These are phyloP conservation scores for Phytophthora parvispora DNA, from an alignment of 352 stramenopile genomes.

Conservation along the genomic window DNA sequence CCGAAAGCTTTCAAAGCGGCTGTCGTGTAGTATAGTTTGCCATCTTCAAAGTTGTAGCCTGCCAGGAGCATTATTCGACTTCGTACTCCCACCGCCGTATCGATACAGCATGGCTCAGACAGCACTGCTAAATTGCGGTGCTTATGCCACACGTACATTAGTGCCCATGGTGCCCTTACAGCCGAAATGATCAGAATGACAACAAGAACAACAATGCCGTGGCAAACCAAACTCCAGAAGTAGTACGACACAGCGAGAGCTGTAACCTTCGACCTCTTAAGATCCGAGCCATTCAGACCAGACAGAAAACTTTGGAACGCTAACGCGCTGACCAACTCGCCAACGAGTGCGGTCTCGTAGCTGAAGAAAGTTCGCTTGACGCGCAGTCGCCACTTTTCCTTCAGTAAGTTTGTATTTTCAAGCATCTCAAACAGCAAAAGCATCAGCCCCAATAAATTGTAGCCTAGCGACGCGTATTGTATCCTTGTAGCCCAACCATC, in stretches of 20 bases:
- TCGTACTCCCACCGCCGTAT: background rate
- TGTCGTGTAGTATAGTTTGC: conserved; percentile 4
- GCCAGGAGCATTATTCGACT: conserved; percentile 6
- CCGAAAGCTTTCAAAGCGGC: conserved; percentile 12
- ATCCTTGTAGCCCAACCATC: conserved; percentile 1
- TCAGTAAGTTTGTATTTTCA: background rate
- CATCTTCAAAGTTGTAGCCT: conserved; percentile 3
- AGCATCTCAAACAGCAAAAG: conserved; percentile 15
- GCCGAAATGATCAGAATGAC: conserved; percentile 2
- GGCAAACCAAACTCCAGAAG: conserved; percentile 16
- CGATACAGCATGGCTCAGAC: conserved; percentile 12
- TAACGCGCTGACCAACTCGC: conserved; percentile 7
- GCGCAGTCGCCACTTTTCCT: conserved; percentile 9
- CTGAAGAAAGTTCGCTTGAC: conserved; percentile 15
- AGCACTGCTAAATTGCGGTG: conserved; percentile 1
- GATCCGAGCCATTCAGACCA: conserved; percentile 11
- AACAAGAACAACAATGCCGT: conserved; percentile 4
- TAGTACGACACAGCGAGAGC: conserved; percentile 13
- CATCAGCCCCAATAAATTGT: conserved; percentile 18
- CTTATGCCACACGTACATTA: conserved; percentile 13
- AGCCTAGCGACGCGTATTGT: conserved; percentile 20
- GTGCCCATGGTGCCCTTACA: background rate
- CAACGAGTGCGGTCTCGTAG: conserved; percentile 12
- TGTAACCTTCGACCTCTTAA: conserved; percentile 6
- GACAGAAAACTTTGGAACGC: conserved; percentile 15